These are phyloP conservation scores for Eucalyptus coolabah DNA, from an alignment of 345 rosid genomes.

Conservation along the genomic window DNA sequence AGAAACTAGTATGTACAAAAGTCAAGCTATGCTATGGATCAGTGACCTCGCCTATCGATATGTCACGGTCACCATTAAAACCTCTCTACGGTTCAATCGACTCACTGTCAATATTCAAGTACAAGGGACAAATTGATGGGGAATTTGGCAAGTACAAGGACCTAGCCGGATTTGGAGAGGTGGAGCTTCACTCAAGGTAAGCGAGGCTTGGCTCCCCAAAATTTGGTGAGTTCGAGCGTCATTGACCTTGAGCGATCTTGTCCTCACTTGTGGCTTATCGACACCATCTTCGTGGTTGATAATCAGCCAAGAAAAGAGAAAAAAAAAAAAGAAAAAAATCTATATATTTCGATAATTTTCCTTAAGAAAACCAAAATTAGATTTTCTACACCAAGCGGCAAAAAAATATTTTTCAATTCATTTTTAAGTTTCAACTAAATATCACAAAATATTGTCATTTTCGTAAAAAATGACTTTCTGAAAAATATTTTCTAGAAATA, in stretches of 20 bases:
- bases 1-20: neutral
- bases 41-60: neutral
- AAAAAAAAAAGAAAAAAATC: accelerated
- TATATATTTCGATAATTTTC: too few species aligned
- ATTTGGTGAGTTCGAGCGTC: neutral
- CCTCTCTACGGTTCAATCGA: neutral
- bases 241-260: accelerated
- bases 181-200: neutral
- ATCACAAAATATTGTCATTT: too few species aligned
- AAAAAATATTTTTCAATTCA: too few species aligned
- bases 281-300: accelerated
- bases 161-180: too few species aligned
- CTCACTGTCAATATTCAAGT: neutral
- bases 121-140: neutral
- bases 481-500: too few species aligned
- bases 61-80: neutral
- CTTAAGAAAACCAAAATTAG: too few species aligned
- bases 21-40: neutral
- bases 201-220: neutral
- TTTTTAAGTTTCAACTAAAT: neutral
- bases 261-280: accelerated
- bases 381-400: neutral
- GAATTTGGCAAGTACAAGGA: neutral
- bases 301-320: accelerated
- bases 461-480: too few species aligned